A percentile compares a stretch with the other conserved stretches of the same genome.
Evolutionary conservation across 495 filamentous ascomycete genomes (phyloP).

Genomic region (Cercophora scortea): DNA sequence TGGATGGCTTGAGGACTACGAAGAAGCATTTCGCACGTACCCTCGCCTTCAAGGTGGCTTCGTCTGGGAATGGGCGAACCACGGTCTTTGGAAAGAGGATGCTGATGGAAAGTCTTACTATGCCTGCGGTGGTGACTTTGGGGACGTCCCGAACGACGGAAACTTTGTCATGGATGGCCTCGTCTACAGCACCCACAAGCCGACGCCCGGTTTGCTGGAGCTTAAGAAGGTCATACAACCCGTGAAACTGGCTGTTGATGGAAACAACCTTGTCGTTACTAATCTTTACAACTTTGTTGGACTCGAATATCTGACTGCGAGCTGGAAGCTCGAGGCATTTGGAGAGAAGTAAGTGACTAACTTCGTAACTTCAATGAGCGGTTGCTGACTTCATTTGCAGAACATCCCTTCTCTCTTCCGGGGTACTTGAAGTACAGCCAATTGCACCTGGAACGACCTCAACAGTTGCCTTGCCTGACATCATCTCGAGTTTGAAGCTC

Average conservation of each 20-base stretch:
- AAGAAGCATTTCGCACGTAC: constrained; percentile 49
- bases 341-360: constrained; percentile 6
- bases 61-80: constrained; percentile 70
- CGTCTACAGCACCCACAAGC: constrained; percentile 46
- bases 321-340: constrained; percentile 11
- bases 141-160: constrained; percentile 55
- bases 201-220: constrained; percentile 52
- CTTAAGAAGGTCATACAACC: constrained; percentile 55
- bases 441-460: constrained; percentile 8
- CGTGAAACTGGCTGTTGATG: constrained; percentile 26
- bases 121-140: constrained; percentile 62
- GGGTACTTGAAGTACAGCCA: constrained; percentile 10
- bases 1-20: constrained; percentile 57
- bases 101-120: constrained; percentile 47
- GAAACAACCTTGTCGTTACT: constrained; percentile 23
- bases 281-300: constrained; percentile 48
- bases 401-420: constrained; percentile 1
- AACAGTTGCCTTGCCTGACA: not conserved
- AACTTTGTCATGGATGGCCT: constrained; percentile 65
- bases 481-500: not conserved
- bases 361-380: not conserved
- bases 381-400: constrained; percentile 2
- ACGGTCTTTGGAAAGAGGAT: constrained; percentile 49
- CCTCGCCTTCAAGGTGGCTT: constrained; percentile 59
- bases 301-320: constrained; percentile 34